Conservation (phyloP, 768 basidiomycete species). For the Lentinula sp. region DNA sequence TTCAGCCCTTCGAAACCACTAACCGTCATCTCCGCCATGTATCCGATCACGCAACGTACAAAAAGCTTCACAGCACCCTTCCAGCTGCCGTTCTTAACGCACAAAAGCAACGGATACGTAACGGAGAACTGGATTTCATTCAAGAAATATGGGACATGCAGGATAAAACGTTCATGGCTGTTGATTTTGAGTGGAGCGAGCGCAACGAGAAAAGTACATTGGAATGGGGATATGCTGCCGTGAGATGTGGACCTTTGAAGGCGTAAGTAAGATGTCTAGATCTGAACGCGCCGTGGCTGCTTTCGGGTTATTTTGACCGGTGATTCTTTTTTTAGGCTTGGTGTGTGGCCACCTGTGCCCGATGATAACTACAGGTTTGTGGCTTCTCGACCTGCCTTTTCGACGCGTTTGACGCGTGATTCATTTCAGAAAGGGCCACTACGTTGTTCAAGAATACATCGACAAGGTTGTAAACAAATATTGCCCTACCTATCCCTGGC, state of each 20-base stretch:
- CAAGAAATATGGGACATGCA: conserved; percentile 59
- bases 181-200: conserved; percentile 75
- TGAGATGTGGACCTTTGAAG: conserved; percentile 66
- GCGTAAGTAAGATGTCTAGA: conserved; percentile 51
- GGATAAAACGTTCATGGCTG: conserved; percentile 70
- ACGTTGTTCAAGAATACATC: conserved; percentile 63
- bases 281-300: neutral
- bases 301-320: neutral
- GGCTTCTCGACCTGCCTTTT: neutral
- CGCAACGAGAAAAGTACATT: conserved; percentile 60
- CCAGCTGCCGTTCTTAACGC: conserved; percentile 65
- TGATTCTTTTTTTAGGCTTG: conserved; percentile 32
- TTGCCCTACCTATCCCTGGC: conserved; percentile 63
- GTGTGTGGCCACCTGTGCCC: conserved; percentile 74
- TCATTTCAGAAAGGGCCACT: conserved; percentile 62
- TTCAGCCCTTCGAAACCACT: conserved; percentile 63
- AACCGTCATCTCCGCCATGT: conserved; percentile 68
- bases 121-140: conserved; percentile 62
- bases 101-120: conserved; percentile 55
- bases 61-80: conserved; percentile 63
- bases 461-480: conserved; percentile 61
- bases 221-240: conserved; percentile 82
- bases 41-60: conserved; percentile 61
- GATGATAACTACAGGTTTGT: conserved; percentile 69
- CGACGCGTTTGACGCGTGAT: conserved; percentile 7